These are phyloP conservation scores for Epichloe gansuensis DNA, from an alignment of 2,329 filamentous ascomycete genomes.

Conservation along the genomic window DNA sequence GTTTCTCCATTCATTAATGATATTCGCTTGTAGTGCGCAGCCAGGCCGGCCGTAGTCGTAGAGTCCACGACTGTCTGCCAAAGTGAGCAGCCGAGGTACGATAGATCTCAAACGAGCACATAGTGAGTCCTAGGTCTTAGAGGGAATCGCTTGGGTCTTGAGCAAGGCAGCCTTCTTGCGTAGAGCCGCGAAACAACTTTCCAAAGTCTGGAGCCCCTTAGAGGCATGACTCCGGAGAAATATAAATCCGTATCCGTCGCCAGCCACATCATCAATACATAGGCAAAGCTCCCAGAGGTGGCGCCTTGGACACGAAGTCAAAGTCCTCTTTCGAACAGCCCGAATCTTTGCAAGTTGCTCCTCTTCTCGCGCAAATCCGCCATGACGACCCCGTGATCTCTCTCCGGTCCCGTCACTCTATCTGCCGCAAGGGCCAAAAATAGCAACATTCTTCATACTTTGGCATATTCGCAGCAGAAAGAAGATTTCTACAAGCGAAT, in stretches of 20 bases:
- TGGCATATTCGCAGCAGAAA: neutral
- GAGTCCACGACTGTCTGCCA: too few species aligned
- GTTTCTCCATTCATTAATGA: slow-evolving; percentile 8
- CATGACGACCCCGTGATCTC: neutral
- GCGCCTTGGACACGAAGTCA: too few species aligned
- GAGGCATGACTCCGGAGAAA: neutral
- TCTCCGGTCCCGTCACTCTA: neutral
- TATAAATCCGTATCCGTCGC: too few species aligned
- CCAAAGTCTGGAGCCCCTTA: too few species aligned
- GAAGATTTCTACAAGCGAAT: neutral
- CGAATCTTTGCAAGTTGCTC: too few species aligned
- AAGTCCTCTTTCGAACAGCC: too few species aligned
- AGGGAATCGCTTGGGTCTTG: neutral
- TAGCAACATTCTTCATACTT: neutral
- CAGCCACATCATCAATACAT: too few species aligned
- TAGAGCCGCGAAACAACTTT: too few species aligned
- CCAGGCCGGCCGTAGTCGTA: slow-evolving; percentile 10
- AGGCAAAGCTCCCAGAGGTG: too few species aligned
- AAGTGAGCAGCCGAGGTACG: slow-evolving; percentile 7
- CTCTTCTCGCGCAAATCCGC: too few species aligned
- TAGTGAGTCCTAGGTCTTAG: slow-evolving; percentile 44
- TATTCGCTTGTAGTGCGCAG: slow-evolving; percentile 3
- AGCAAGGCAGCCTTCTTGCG: too few species aligned
- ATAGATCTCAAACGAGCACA: slow-evolving; percentile 60
- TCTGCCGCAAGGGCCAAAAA: neutral